These are phyloP conservation scores for Termitomyces titanicus DNA, from an alignment of 768 basidiomycete species.

Conservation along the genomic window DNA sequence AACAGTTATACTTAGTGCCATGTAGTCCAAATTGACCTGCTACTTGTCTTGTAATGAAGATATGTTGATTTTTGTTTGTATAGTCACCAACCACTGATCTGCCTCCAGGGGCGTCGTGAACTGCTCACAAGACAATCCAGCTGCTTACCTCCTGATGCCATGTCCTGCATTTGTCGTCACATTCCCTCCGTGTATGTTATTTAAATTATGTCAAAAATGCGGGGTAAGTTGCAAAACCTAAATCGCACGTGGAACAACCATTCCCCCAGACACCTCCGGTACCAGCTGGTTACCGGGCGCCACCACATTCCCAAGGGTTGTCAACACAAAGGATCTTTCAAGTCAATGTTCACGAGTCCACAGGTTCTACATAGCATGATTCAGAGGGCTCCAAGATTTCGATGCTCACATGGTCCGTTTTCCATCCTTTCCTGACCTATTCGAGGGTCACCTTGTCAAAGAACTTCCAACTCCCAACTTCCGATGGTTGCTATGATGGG, in stretches of 20 bases:
- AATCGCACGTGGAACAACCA: conserved; percentile 1
- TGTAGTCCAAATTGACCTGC: neutral
- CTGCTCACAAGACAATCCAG: neutral
- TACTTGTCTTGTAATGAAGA: neutral
- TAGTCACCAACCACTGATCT: neutral
- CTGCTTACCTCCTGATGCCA: conserved; percentile 1
- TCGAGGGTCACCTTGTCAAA: too few species aligned
- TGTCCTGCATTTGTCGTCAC: neutral
- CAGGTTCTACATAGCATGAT: too few species aligned
- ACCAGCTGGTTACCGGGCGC: neutral
- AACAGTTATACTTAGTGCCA: neutral
- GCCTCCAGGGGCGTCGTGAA: neutral
- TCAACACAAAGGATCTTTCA: too few species aligned
- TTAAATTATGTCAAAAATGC: conserved; percentile 2
- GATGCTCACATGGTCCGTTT: too few species aligned
- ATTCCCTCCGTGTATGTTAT: neutral
- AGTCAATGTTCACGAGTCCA: too few species aligned
- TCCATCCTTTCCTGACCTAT: too few species aligned
- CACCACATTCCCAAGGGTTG: too few species aligned
- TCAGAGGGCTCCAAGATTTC: too few species aligned
- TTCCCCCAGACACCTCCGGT: conserved; percentile 13
- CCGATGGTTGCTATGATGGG: too few species aligned
- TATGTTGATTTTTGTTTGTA: conserved; percentile 17
- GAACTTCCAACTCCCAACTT: too few species aligned
- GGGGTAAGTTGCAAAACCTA: neutral